Percentiles rank a stretch among this genome's conserved stretches.
Conservation (phyloP, 352 stramenopile species). For the Phytophthora uliginosa region DNA sequence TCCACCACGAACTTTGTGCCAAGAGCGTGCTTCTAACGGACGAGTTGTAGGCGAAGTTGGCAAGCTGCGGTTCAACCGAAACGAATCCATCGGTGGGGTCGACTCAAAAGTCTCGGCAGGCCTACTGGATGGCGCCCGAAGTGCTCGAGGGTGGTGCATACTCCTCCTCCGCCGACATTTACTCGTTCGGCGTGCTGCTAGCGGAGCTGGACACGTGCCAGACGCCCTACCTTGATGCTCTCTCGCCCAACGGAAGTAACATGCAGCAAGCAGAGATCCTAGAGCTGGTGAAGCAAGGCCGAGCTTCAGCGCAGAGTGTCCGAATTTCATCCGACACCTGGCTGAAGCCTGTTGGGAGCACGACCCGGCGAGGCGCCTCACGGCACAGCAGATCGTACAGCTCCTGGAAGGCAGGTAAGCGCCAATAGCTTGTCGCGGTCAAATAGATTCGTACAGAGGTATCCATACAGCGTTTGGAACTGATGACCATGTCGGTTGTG, state of each 20-base stretch:
- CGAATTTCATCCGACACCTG: constrained; percentile 48
- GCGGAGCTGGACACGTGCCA: constrained; percentile 48
- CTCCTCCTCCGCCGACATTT: constrained; percentile 67
- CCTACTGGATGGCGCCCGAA: constrained; percentile 56
- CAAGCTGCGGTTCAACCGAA: constrained; percentile 25
- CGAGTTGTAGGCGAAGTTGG: constrained; percentile 27
- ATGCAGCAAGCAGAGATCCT: constrained; percentile 18
- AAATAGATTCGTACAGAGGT: not conserved
- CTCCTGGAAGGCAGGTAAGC: constrained; percentile 43
- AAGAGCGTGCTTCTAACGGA: constrained; percentile 34
- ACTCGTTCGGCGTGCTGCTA: constrained; percentile 64
- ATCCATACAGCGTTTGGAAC: not conserved
- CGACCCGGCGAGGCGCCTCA: constrained; percentile 44
- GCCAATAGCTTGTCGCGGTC: not conserved
- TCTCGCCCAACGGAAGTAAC: constrained; percentile 8
- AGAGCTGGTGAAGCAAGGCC: constrained; percentile 34
- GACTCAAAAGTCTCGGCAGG: constrained; percentile 14
- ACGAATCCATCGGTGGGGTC: constrained; percentile 5
- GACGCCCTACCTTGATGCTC: constrained; percentile 25
- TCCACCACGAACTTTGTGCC: constrained; percentile 25
- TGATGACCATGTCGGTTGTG: not conserved
- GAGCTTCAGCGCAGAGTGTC: constrained; percentile 51
- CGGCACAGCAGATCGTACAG: constrained; percentile 50
- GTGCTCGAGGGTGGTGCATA: constrained; percentile 58
- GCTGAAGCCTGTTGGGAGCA: constrained; percentile 50